These are phyloP conservation scores for Blastomyces silverae DNA, from an alignment of 2,329 filamentous ascomycete genomes.

Conservation along the genomic window DNA sequence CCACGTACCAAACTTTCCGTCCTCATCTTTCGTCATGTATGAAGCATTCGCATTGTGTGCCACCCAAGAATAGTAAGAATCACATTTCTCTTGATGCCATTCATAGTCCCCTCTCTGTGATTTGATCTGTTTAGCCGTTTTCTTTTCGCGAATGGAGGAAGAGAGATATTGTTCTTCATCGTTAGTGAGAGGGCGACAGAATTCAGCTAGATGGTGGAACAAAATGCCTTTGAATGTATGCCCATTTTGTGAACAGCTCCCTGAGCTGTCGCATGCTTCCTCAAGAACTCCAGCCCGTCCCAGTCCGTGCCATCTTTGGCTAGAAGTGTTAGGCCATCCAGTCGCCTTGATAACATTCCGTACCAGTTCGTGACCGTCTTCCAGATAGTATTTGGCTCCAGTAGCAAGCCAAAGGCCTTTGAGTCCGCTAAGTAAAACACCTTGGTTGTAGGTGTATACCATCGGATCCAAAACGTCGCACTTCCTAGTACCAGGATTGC, in stretches of 20 bases:
- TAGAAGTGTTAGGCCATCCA: slow-evolving; percentile 54
- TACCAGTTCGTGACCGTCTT: slow-evolving; percentile 73
- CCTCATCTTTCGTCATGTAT: slow-evolving; percentile 57
- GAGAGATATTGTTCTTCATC: slow-evolving; percentile 43
- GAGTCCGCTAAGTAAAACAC: slow-evolving; percentile 75
- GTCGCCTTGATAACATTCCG: slow-evolving; percentile 68
- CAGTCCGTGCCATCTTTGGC: slow-evolving; percentile 61
- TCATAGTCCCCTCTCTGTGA: slow-evolving; percentile 41
- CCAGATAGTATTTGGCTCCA: slow-evolving; percentile 61
- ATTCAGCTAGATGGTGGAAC: slow-evolving; percentile 77
- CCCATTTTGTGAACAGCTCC: slow-evolving; percentile 69
- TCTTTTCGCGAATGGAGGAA: slow-evolving; percentile 25
- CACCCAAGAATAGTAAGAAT: slow-evolving; percentile 66
- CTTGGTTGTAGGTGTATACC: slow-evolving; percentile 96
- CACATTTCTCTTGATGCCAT: slow-evolving; percentile 57
- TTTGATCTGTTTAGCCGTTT: slow-evolving; percentile 36
- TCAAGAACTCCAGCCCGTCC: slow-evolving; percentile 75
- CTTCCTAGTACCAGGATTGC: slow-evolving; percentile 57
- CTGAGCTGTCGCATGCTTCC: slow-evolving; percentile 70
- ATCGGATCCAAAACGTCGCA: slow-evolving; percentile 80
- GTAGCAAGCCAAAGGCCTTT: slow-evolving; percentile 75
- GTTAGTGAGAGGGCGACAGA: slow-evolving; percentile 61
- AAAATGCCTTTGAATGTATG: slow-evolving; percentile 95
- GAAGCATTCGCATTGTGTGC: slow-evolving; percentile 69
- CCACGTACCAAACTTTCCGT: slow-evolving; percentile 78